Evolutionary conservation across 306 rosid genomes (phyloP).

Genomic region (Cucurbita ficifolia): DNA sequence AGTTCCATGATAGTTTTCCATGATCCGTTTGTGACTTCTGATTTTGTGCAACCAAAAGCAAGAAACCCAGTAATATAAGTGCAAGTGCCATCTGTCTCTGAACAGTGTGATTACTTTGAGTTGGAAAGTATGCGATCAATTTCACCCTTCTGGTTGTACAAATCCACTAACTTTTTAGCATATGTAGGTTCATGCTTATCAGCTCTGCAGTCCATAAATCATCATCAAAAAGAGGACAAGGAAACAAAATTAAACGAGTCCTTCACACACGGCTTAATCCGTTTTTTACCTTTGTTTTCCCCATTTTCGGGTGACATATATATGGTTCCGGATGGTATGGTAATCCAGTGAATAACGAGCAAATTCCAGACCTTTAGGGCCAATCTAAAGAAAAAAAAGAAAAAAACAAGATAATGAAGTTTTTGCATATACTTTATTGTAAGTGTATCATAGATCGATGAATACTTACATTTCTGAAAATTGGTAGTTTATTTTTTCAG

Average conservation of each 20-base stretch:
- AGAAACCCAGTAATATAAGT: background rate
- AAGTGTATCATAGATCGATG: background rate
- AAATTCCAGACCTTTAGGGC: slow-evolving; percentile 88
- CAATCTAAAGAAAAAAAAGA: slow-evolving; percentile 34
- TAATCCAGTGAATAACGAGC: slow-evolving; percentile 95
- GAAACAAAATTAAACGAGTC: background rate
- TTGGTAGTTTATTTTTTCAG: background rate
- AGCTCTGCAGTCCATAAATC: slow-evolving; percentile 50
- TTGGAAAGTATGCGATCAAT: slow-evolving; percentile 50
- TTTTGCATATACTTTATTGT: background rate
- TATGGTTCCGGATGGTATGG: slow-evolving; percentile 85
- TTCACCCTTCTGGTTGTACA: slow-evolving; percentile 80
- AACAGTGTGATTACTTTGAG: background rate
- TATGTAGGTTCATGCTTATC: slow-evolving; percentile 70
- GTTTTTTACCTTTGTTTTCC: slow-evolving; percentile 71
- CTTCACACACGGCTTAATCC: background rate
- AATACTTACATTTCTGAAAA: background rate
- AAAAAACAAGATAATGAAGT: slow-evolving; percentile 8
- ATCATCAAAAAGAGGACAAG: background rate
- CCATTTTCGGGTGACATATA: slow-evolving; percentile 60
- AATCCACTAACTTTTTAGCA: slow-evolving; percentile 73
- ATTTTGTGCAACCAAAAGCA: slow-evolving; percentile 2
- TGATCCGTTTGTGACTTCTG: background rate
- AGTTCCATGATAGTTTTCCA: background rate
- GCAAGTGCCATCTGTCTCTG: background rate